These are phyloP conservation scores for Aspergillus sclerotioniger DNA, from an alignment of 495 filamentous ascomycete species.

Conservation along the genomic window DNA sequence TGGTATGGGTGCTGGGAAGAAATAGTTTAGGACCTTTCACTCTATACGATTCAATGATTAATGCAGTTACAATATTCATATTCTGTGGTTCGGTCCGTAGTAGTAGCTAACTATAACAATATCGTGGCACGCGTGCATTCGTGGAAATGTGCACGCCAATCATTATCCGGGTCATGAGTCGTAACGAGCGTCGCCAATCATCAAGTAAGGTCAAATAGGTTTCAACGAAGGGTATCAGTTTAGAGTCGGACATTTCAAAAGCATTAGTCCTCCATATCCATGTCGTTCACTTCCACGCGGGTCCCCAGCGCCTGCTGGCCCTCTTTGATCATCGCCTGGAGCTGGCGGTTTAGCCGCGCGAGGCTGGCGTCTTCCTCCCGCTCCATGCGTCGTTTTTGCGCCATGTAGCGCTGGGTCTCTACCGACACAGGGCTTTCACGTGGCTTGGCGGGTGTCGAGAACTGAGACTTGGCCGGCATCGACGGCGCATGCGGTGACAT, in stretches of 20 bases:
- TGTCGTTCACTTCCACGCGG: slow-evolving; percentile 68
- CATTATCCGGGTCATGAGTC: neutral
- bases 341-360: slow-evolving; percentile 69
- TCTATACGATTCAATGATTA: neutral
- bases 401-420: slow-evolving; percentile 68
- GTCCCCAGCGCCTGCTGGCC: slow-evolving; percentile 84
- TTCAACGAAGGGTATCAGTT: slow-evolving; percentile 8
- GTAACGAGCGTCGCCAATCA: neutral
- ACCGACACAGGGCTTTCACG: slow-evolving; percentile 46
- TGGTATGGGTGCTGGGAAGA: neutral
- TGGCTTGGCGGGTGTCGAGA: slow-evolving; percentile 34
- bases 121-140: neutral
- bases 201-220: neutral
- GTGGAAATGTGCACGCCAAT: neutral
- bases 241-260: neutral
- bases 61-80: neutral
- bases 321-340: slow-evolving; percentile 83
- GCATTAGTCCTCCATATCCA: slow-evolving; percentile 44
- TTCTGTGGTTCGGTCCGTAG: neutral
- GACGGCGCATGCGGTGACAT: slow-evolving; percentile 33
- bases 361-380: slow-evolving; percentile 76
- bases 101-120: neutral
- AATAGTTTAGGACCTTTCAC: neutral
- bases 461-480: slow-evolving; percentile 36
- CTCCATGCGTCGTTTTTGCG: slow-evolving; percentile 65